phyloP scores from a whole-genome alignment of 2,329 filamentous ascomycete genomes.

The Thielaviopsis euricoi region DNA sequence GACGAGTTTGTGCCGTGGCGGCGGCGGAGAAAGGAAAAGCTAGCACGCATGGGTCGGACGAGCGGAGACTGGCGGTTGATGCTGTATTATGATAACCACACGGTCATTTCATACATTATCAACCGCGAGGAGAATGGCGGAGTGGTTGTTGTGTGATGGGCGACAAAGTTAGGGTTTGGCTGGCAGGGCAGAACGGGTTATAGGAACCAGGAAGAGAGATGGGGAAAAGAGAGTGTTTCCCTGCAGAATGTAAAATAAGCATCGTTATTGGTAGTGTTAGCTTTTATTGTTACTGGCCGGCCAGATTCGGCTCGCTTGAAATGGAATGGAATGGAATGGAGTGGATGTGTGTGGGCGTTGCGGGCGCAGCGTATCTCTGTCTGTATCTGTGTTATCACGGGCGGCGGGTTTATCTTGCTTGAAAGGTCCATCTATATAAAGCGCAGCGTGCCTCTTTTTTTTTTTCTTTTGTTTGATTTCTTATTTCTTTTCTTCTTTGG shows the following conservation, averaged over 20 bases:
- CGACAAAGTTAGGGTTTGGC: not conserved
- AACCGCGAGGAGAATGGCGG: slow-evolving; percentile 22
- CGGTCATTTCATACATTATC: slow-evolving; percentile 54
- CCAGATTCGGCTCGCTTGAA: not conserved
- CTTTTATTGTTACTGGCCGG: too few species aligned
- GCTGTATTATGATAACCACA: slow-evolving; percentile 55
- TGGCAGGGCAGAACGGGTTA: too few species aligned
- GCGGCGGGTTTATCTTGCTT: too few species aligned
- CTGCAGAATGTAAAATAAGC: too few species aligned
- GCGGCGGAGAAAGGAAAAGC: not conserved
- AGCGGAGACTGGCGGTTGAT: slow-evolving; percentile 47
- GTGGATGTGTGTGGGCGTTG: too few species aligned
- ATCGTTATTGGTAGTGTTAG: too few species aligned
- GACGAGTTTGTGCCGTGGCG: slow-evolving; percentile 3
- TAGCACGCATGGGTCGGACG: not conserved
- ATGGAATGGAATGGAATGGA: too few species aligned
- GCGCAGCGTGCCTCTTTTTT: not conserved
- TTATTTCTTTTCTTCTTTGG: not conserved
- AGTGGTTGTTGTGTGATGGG: slow-evolving; percentile 7
- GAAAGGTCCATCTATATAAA: too few species aligned
- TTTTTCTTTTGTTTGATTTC: not conserved
- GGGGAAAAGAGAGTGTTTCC: too few species aligned
- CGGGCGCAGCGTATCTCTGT: too few species aligned
- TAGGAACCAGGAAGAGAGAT: too few species aligned
- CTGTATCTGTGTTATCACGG: too few species aligned